phyloP scores from a whole-genome alignment of 768 basidiomycete species.

The Tulasnella sp. region DNA sequence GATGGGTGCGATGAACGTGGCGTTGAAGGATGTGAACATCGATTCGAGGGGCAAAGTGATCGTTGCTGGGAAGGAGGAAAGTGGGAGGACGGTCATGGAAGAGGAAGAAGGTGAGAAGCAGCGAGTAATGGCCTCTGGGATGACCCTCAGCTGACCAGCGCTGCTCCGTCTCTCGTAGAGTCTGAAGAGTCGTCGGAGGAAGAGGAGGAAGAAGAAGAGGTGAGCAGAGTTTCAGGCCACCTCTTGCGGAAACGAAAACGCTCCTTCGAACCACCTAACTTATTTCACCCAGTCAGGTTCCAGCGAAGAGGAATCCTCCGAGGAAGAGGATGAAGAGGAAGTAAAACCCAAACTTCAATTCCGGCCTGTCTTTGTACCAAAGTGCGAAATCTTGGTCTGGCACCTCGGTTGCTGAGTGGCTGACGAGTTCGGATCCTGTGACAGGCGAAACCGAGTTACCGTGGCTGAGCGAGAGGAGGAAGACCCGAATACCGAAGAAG shows the following conservation, averaged over 20 bases:
- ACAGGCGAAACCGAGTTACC: slow-evolving; percentile 70
- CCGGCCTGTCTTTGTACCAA: slow-evolving; percentile 90
- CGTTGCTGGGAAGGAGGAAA: slow-evolving; percentile 73
- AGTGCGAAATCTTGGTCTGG: slow-evolving; percentile 51
- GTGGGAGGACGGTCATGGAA: slow-evolving; percentile 66
- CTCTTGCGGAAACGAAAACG: not conserved
- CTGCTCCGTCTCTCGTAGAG: slow-evolving; percentile 31
- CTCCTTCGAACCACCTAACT: not conserved
- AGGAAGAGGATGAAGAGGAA: slow-evolving; percentile 75
- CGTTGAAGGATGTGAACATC: slow-evolving; percentile 75
- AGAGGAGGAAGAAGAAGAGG: not conserved
- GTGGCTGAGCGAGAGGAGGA: slow-evolving; percentile 64
- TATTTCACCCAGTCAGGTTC: slow-evolving; percentile 38
- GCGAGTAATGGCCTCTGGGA: not conserved
- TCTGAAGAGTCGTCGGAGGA: slow-evolving; percentile 38
- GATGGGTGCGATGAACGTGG: slow-evolving; percentile 60
- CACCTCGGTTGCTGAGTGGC: not conserved
- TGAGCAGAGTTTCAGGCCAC: not conserved
- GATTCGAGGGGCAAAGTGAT: slow-evolving; percentile 75
- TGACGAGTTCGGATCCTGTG: slow-evolving; percentile 7
- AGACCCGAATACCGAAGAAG: slow-evolving; percentile 71
- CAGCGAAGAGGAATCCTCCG: slow-evolving; percentile 84
- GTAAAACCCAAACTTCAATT: slow-evolving; percentile 71
- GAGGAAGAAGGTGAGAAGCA: not conserved
- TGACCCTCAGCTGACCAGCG: not conserved